Evolutionary conservation across 2,329 filamentous ascomycete genomes (phyloP).

Genomic region (Fusarium abutilonis): DNA sequence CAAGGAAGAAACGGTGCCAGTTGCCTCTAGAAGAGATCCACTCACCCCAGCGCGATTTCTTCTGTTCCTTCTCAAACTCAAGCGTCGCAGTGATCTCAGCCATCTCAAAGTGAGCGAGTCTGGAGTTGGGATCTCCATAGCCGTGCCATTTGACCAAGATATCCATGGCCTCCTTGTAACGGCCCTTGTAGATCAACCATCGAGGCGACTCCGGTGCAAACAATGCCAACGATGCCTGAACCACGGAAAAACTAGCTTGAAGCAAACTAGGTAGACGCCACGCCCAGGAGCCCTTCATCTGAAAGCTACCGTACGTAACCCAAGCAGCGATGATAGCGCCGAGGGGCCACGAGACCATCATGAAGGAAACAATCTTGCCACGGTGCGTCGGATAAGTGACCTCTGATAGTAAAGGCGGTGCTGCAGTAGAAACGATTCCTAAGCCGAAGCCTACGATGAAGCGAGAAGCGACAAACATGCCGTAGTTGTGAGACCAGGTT

Average conservation of each 20-base stretch:
- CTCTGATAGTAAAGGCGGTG: constrained; percentile 50
- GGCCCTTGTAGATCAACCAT: constrained; percentile 44
- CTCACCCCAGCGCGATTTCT: constrained; percentile 35
- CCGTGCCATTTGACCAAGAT: constrained; percentile 41
- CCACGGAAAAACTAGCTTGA: constrained; percentile 50
- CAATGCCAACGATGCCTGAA: constrained; percentile 18
- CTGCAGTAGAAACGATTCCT: constrained; percentile 45
- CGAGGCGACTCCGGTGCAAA: constrained; percentile 37
- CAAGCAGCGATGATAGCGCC: constrained; percentile 40
- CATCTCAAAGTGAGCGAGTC: constrained; percentile 37
- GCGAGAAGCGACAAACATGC: constrained; percentile 50
- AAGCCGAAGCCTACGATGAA: constrained; percentile 56
- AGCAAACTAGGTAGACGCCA: constrained; percentile 62
- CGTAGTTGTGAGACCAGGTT: constrained; percentile 45
- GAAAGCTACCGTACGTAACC: constrained; percentile 55
- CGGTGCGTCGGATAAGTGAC: constrained; percentile 51
- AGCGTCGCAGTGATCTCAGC: constrained; percentile 37
- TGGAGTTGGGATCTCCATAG: constrained; percentile 28
- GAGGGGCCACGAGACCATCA: constrained; percentile 36
- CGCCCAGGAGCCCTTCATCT: constrained; percentile 54
- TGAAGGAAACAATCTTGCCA: constrained; percentile 47
- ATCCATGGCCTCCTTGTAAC: constrained; percentile 35
- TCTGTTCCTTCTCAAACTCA: constrained; percentile 41
- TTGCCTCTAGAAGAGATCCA: constrained; percentile 43
- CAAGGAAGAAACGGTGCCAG: constrained; percentile 47